phyloP scores from a whole-genome alignment of 2,329 filamentous ascomycete genomes.

The Clarireedia paspali region DNA sequence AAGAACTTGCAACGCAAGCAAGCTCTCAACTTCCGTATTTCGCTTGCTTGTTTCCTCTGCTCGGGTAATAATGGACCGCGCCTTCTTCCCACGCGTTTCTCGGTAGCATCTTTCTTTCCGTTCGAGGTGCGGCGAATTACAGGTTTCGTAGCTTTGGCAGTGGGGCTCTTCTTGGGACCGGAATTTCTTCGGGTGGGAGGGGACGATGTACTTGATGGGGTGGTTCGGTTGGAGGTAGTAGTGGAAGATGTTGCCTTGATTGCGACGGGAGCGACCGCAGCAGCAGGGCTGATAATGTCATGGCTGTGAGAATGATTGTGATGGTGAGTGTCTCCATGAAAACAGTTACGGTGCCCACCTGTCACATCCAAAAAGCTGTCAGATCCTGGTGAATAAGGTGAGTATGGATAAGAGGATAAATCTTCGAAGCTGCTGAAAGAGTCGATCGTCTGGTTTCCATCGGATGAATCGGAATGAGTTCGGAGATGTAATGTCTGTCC shows the following conservation, averaged over 20 bases:
- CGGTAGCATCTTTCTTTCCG: constrained; percentile 72
- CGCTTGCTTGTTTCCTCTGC: constrained; percentile 91
- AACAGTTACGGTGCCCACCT: constrained; percentile 50
- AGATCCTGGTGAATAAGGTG: constrained; percentile 76
- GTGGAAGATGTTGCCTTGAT: constrained; percentile 56
- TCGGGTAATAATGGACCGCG: constrained; percentile 86
- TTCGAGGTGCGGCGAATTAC: constrained; percentile 72
- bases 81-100: constrained; percentile 90
- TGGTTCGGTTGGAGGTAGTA: constrained; percentile 46
- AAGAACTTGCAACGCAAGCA: constrained; percentile 96
- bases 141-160: constrained; percentile 71
- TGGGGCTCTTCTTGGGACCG: constrained; percentile 54
- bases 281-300: constrained; percentile 58
- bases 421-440: constrained; percentile 75
- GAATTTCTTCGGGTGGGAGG: constrained; percentile 60
- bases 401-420: constrained; percentile 54
- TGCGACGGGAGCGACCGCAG: constrained; percentile 59
- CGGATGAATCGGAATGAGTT: constrained; percentile 77
- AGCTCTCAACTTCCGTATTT: constrained; percentile 90
- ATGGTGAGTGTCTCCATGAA: constrained; percentile 46
- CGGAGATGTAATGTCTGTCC: constrained; percentile 83
- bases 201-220: constrained; percentile 51
- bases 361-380: constrained; percentile 61
- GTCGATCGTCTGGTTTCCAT: constrained; percentile 50
- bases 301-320: constrained; percentile 38